These are phyloP conservation scores for Aspergillus aculeatus DNA, from an alignment of 2,329 filamentous ascomycete genomes.

Conservation along the genomic window DNA sequence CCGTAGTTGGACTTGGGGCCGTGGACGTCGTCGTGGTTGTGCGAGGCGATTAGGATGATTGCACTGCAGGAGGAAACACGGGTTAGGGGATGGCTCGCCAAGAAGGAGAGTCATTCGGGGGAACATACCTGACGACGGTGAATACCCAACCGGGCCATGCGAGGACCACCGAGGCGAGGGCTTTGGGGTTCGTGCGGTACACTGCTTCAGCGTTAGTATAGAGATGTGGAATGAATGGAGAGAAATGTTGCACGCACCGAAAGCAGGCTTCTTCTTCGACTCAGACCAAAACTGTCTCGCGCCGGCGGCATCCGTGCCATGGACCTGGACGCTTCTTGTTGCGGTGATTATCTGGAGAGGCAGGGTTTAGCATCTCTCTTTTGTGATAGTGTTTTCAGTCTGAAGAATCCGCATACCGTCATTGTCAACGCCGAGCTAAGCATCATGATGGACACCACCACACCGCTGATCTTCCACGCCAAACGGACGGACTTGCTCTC, in stretches of 20 bases:
- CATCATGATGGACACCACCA: conserved; percentile 48
- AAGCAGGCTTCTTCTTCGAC: conserved; percentile 38
- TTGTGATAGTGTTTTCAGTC: too few relatives aligned
- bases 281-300: conserved; percentile 28
- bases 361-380: background rate
- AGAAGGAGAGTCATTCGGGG: conserved; percentile 20
- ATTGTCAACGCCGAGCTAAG: conserved; percentile 50
- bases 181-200: conserved; percentile 52
- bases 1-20: conserved; percentile 17
- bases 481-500: conserved; percentile 51
- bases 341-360: conserved; percentile 46
- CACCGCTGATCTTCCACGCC: conserved; percentile 55
- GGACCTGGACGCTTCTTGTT: conserved; percentile 46
- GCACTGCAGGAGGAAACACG: conserved; percentile 3
- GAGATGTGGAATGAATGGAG: background rate
- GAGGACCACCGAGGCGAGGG: conserved; percentile 53
- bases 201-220: conserved; percentile 14
- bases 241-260: conserved; percentile 11
- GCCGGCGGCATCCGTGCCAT: conserved; percentile 37
- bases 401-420: conserved; percentile 37
- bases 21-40: conserved; percentile 32
- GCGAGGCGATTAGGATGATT: conserved; percentile 33
- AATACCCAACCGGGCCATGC: conserved; percentile 53
- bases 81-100: background rate
- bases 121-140: conserved; percentile 41